These are phyloP conservation scores for Podochytrium sp. DNA, from an alignment of 192 early-diverging fungal species.

Conservation along the genomic window DNA sequence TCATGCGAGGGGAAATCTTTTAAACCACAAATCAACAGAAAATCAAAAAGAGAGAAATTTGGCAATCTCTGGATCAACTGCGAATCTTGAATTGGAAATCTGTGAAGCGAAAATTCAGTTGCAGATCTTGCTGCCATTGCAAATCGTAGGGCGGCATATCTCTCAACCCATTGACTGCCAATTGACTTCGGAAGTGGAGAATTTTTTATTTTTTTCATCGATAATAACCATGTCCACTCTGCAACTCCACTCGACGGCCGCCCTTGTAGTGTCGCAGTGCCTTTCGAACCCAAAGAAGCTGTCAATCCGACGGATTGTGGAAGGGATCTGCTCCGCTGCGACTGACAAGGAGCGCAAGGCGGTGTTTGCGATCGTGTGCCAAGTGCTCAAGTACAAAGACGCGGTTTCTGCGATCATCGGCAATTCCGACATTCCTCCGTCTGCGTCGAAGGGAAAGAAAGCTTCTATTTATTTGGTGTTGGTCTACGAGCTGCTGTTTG, in stretches of 20 bases:
- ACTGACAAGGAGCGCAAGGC: constrained; percentile 21
- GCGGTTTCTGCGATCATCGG: constrained; percentile 1
- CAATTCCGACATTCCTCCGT: neutral
- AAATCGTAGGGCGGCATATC: too few relatives aligned
- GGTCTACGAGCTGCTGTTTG: constrained; percentile 88
- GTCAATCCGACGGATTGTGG: constrained; percentile 17
- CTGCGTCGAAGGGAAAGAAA: constrained; percentile 26
- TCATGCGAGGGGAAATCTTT: too few relatives aligned
- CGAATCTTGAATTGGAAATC: too few relatives aligned
- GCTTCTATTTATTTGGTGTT: constrained; percentile 49
- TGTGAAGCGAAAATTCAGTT: too few relatives aligned
- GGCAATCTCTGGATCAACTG: too few relatives aligned
- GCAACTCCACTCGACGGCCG: constrained; percentile 13
- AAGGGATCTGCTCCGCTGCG: neutral
- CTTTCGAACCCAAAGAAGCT: constrained; percentile 8
- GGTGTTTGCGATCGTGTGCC: constrained; percentile 27
- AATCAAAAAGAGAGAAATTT: too few relatives aligned
- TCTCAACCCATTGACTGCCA: too few relatives aligned
- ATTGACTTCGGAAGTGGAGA: too few relatives aligned
- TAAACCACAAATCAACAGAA: too few relatives aligned
- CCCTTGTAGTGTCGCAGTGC: constrained; percentile 1
- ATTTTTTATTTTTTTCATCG: neutral
- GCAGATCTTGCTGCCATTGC: too few relatives aligned
- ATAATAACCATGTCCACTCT: neutral
- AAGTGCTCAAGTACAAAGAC: constrained; percentile 22